A percentile compares a stretch with the other conserved stretches of the same genome.
Conservation (phyloP, 2,329 filamentous ascomycete genomes). For the Shiraia bambusicola region DNA sequence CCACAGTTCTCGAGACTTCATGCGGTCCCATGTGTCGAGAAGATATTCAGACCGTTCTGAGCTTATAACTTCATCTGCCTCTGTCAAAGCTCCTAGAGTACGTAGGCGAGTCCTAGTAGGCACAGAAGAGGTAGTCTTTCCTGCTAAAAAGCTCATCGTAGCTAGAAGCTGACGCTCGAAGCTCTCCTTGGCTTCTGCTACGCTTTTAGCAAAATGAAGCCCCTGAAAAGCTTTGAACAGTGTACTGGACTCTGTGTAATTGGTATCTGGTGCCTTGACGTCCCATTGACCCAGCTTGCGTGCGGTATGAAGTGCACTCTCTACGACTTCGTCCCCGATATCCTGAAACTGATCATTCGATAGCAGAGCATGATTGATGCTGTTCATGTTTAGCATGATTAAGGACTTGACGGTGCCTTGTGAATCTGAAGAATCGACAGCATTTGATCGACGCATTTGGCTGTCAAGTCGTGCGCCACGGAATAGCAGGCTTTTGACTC, state of each 20-base stretch:
- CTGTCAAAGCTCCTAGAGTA: conserved; percentile 69
- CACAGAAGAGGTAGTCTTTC: conserved; percentile 26
- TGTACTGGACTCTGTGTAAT: conserved; percentile 64
- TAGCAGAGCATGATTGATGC: conserved; percentile 78
- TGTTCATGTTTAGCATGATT: conserved; percentile 78
- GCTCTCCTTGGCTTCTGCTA: conserved; percentile 55
- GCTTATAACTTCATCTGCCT: conserved; percentile 76
- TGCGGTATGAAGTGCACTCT: conserved; percentile 76
- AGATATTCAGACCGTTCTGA: conserved; percentile 62
- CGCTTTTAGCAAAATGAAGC: conserved; percentile 66
- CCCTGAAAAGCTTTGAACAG: conserved; percentile 81
- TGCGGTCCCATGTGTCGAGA: conserved; percentile 61
- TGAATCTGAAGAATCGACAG: conserved; percentile 60
- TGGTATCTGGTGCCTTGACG: conserved; percentile 68
- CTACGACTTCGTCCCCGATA: conserved; percentile 60
- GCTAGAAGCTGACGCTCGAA: conserved; percentile 63
- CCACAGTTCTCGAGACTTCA: conserved; percentile 70
- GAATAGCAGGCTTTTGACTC: conserved; percentile 83
- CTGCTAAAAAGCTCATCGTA: conserved; percentile 44
- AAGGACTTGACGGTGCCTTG: conserved; percentile 75
- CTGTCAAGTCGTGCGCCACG: conserved; percentile 89
- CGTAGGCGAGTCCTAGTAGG: conserved; percentile 30
- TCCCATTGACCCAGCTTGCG: conserved; percentile 90
- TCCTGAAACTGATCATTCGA: conserved; percentile 65
- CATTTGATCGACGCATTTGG: conserved; percentile 66